Evolutionary conservation across 768 basidiomycete species (phyloP), one percentile per base, ranked within the genome.

Genomic region (Rhodotorula graminis): DNA sequence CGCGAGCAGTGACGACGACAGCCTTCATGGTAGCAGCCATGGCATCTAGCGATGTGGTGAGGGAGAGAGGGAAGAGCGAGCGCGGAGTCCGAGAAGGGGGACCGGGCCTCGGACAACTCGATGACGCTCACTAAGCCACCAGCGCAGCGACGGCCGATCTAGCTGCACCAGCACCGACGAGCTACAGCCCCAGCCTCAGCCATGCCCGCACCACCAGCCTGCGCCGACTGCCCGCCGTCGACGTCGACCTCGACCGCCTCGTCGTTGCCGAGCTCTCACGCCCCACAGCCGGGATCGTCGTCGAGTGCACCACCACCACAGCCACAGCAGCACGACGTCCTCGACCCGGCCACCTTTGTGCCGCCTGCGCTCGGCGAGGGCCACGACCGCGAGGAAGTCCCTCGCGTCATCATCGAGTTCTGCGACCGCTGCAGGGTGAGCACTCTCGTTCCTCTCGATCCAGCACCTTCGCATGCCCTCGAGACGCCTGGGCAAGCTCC

Each of bases 391-490:
- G 40, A 75, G 5, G 72, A 76, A 16, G 78, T 79, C 3, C 76
- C 76, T 25, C 68, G 72, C 25, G 61, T 82, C 16, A 73, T 77
- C 23, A 82, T 83, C 27, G 82, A 83, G 73, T 83, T 81, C 73
- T 83, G 82, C 65, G 82, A 83, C 73, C 62, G 82, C 55, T 82
- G 82, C 71, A 75, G 81, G 66, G 80, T 81, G 49, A 62, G 78
- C 69, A 23, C n/a, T 42, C 44, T 18, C 23, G 25, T 25, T 25
- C 50, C 18, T 23, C 21, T 16, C 19, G 21, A n/a, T n/a, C n/a
- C n/a, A n/a, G n/a, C n/a, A n/a, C n/a, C n/a, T n/a, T n/a, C n/a
- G n/a, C n/a, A n/a, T n/a, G n/a, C n/a, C n/a, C n/a, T n/a, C 47
- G 47, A 47, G 12, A 21, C 12, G 5, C 15, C 47, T 47, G n/a